phyloP scores from a whole-genome alignment of 108 stramenopile genomes.

The Schizochytrium sp. region DNA sequence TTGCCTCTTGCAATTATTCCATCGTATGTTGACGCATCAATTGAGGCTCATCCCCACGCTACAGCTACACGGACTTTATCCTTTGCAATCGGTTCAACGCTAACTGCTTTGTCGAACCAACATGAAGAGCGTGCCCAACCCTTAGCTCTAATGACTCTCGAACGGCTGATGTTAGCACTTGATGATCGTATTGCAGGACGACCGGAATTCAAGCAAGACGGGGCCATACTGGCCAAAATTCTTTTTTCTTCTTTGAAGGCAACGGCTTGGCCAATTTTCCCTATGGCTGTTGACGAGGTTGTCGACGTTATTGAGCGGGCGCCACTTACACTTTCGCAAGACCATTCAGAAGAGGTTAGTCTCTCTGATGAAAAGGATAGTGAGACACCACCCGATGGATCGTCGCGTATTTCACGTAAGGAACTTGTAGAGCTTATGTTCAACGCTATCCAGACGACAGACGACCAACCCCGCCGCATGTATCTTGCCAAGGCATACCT shows the following conservation, averaged over 20 bases:
- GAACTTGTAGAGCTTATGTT: background rate
- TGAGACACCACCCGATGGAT: background rate
- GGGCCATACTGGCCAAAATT: background rate
- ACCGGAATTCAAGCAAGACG: background rate
- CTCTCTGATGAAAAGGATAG: background rate
- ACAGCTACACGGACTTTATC: background rate
- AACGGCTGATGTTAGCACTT: conserved; percentile 2
- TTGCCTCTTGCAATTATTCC: conserved; percentile 40
- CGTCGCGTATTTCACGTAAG: background rate
- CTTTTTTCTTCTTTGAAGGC: conserved; percentile 39
- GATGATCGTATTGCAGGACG: conserved; percentile 8
- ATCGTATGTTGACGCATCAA: background rate
- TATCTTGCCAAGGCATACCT: conserved; percentile 34
- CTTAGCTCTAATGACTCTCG: background rate
- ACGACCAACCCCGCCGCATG: conserved; percentile 13
- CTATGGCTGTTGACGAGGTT: conserved; percentile 24
- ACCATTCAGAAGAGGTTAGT: background rate
- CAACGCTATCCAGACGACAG: background rate
- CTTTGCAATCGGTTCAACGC: conserved; percentile 10
- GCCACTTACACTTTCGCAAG: background rate
- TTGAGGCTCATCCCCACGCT: conserved; percentile 16
- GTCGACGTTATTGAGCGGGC: conserved; percentile 13
- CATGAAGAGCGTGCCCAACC: conserved; percentile 33
- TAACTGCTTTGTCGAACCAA: background rate
- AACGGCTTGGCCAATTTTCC: background rate